These are phyloP conservation scores for Phytophthora macrochlamydospora DNA, from an alignment of 352 stramenopile genomes.

Conservation along the genomic window DNA sequence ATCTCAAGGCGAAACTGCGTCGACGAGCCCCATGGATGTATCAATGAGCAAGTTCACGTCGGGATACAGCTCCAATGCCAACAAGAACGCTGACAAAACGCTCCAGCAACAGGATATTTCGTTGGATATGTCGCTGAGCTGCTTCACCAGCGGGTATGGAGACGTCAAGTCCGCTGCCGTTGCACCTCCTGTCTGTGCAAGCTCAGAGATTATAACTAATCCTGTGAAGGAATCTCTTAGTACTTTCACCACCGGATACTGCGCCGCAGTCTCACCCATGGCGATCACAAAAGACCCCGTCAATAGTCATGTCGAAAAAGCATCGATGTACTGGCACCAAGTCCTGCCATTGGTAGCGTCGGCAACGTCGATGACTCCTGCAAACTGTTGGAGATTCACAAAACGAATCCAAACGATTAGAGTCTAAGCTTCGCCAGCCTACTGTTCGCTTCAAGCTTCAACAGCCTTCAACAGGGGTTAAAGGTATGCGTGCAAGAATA, in stretches of 20 bases:
- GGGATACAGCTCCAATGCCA: not conserved
- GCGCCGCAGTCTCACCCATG: not conserved
- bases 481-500: not conserved
- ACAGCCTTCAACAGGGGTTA: not conserved
- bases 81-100: not conserved
- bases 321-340: not conserved
- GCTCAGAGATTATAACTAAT: not conserved
- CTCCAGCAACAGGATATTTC: conserved; percentile 5
- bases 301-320: not conserved
- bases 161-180: not conserved
- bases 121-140: conserved; percentile 43
- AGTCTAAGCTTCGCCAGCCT: not conserved
- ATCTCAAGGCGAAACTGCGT: not conserved
- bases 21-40: conserved; percentile 1
- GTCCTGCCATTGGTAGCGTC: not conserved
- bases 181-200: not conserved
- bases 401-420: not conserved
- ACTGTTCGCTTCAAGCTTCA: not conserved
- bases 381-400: not conserved
- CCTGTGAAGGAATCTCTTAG: not conserved
- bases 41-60: conserved; percentile 13
- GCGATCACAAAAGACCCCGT: not conserved
- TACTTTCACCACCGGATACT: conserved; percentile 20
- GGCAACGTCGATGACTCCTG: too few species aligned
- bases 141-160: conserved; percentile 27